Conservation (phyloP, 192 early-diverging fungal genomes). For the Thamnidium elegans region DNA sequence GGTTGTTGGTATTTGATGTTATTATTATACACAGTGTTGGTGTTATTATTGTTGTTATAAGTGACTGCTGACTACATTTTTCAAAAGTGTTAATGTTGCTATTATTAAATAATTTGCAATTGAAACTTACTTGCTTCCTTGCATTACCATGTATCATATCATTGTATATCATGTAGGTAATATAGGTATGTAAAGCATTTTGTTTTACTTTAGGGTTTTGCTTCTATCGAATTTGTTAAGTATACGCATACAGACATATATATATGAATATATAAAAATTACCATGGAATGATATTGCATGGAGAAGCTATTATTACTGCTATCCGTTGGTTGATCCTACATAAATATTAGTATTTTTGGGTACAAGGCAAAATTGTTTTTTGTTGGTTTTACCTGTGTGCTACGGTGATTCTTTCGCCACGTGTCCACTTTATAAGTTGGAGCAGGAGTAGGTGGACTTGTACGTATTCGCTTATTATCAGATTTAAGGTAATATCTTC, state of each 20-base stretch:
- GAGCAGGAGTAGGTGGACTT: slow-evolving; percentile 14
- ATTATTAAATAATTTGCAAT: too few relatives aligned
- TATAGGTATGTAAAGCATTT: slow-evolving; percentile 50
- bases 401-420: slow-evolving; percentile 10
- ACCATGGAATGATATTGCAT: slow-evolving; percentile 25
- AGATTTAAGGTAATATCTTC: not conserved
- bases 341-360: not conserved
- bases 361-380: not conserved
- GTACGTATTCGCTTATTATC: slow-evolving; percentile 9
- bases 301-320: slow-evolving; percentile 9
- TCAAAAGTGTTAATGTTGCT: not conserved
- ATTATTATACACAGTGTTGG: not conserved
- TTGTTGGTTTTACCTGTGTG: slow-evolving; percentile 2
- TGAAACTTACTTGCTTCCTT: not conserved
- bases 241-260: not conserved
- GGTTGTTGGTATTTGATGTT: not conserved
- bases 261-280: not conserved
- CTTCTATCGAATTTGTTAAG: slow-evolving; percentile 29
- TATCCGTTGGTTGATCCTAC: slow-evolving; percentile 3
- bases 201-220: slow-evolving; percentile 47
- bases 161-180: slow-evolving; percentile 51
- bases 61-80: not conserved
- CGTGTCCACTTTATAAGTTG: slow-evolving; percentile 7
- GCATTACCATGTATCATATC: slow-evolving; percentile 26
- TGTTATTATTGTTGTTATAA: not conserved